Evolutionary conservation across 2,329 filamentous ascomycete genomes (phyloP).

Genomic region (Cordyceps farinosa): DNA sequence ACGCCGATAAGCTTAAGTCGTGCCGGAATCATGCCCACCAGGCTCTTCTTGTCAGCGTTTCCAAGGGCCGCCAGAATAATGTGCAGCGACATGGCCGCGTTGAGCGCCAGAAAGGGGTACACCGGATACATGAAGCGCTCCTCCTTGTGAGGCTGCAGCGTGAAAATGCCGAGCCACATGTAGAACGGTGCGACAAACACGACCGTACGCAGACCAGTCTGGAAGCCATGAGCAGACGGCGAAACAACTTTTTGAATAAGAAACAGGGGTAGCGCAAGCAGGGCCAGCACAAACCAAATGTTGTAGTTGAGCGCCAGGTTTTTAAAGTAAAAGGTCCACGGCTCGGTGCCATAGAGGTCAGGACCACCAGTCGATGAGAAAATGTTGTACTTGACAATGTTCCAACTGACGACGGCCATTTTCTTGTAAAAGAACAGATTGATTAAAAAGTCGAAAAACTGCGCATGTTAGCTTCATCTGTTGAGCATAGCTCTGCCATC

Average conservation of each 20-base stretch:
- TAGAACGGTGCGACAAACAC: constrained; percentile 86
- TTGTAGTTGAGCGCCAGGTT: constrained; percentile 95
- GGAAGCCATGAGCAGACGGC: constrained; percentile 57
- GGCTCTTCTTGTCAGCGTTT: constrained; percentile 60
- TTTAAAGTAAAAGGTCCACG: constrained; percentile 93
- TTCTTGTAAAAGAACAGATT: constrained; percentile 86
- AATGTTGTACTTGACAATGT: constrained; percentile 94
- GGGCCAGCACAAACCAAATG: constrained; percentile 80
- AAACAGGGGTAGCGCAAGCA: constrained; percentile 72
- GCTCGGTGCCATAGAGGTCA: constrained; percentile 90
- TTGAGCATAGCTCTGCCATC: neutral
- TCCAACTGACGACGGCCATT: constrained; percentile 73
- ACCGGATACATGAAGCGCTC: constrained; percentile 98
- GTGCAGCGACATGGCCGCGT: constrained; percentile 81
- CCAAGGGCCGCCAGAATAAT: constrained; percentile 74
- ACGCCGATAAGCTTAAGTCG: constrained; percentile 68
- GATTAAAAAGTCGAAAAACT: constrained; percentile 66
- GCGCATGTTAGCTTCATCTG: neutral
- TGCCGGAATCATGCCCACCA: constrained; percentile 69
- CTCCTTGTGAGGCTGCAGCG: constrained; percentile 91
- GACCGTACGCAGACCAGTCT: constrained; percentile 69
- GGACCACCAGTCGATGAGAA: constrained; percentile 80
- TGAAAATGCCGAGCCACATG: constrained; percentile 90
- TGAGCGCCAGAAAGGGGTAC: constrained; percentile 86
- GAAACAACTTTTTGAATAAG: constrained; percentile 66